Percentiles rank a stretch among this genome's conserved stretches.
Evolutionary conservation across 2,329 filamentous ascomycete species (phyloP).

Genomic region (Colletotrichum orchidophilum): DNA sequence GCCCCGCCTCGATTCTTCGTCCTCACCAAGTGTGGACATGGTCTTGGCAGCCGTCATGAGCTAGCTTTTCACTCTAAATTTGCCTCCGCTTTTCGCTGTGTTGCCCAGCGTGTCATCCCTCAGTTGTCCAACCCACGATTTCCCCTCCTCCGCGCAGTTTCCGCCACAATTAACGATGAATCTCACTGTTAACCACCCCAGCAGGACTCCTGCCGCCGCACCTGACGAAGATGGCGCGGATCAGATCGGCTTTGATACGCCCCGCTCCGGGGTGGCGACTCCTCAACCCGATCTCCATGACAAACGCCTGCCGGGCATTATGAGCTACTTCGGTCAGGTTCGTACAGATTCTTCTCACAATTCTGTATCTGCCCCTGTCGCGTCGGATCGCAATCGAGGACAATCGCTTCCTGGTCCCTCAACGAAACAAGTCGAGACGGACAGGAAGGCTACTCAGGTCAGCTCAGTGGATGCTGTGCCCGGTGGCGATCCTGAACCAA

Average conservation of each 20-base stretch:
- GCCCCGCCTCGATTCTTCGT: conserved; percentile 1
- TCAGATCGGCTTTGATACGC: conserved; percentile 85
- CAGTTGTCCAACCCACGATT: conserved; percentile 22
- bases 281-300: conserved; percentile 93
- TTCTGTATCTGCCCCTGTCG: conserved; percentile 45
- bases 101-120: conserved; percentile 20
- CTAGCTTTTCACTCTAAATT: conserved; percentile 37
- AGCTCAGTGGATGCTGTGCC: conserved; percentile 31
- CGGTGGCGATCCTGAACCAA: conserved; percentile 32
- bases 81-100: conserved; percentile 29
- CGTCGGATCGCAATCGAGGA: conserved; percentile 35
- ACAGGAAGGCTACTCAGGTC: conserved; percentile 25
- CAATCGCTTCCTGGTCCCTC: conserved; percentile 31
- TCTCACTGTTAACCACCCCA: conserved; percentile 61
- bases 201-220: conserved; percentile 61
- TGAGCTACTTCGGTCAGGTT: conserved; percentile 99
- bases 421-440: conserved; percentile 25
- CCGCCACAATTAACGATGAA: conserved; percentile 43
- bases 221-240: conserved; percentile 77
- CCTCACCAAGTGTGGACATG: conserved; percentile 9
- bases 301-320: conserved; percentile 94
- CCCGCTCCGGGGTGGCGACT: conserved; percentile 90
- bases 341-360: conserved; percentile 74
- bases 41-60: conserved; percentile 51
- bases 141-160: conserved; percentile 25